A percentile compares a stretch with the other conserved stretches of the same genome.
Evolutionary conservation across 345 rosid genomes (phyloP).

Genomic region (Populus deltoides): DNA sequence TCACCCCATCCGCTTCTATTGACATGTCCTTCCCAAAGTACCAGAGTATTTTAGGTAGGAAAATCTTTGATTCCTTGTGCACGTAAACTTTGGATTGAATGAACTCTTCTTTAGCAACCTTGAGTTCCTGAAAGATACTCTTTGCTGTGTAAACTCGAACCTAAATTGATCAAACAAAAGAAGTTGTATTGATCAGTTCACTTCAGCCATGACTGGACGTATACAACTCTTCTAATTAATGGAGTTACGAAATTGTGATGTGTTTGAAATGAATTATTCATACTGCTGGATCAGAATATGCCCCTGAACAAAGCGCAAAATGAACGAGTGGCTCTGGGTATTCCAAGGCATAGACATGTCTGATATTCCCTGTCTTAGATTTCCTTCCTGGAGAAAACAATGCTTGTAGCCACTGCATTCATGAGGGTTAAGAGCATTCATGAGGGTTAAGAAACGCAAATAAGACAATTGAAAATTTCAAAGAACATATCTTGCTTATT

Average conservation of each 20-base stretch:
- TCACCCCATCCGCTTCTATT: slow-evolving; percentile 37
- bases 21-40: slow-evolving; percentile 72
- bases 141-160: slow-evolving; percentile 64
- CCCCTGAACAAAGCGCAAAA: slow-evolving; percentile 74
- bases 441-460: background rate
- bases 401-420: slow-evolving; percentile 70
- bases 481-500: background rate
- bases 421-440: slow-evolving; percentile 25
- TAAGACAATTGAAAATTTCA: background rate
- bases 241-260: background rate
- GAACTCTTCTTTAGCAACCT: slow-evolving; percentile 58
- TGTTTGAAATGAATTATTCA: background rate
- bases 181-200: background rate
- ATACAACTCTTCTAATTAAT: background rate
- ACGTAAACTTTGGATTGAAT: slow-evolving; percentile 51
- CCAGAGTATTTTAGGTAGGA: slow-evolving; percentile 57
- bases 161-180: slow-evolving; percentile 23
- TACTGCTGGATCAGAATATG: slow-evolving; percentile 75
- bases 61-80: slow-evolving; percentile 61
- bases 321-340: slow-evolving; percentile 82
- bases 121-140: slow-evolving; percentile 59
- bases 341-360: slow-evolving; percentile 69
- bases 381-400: slow-evolving; percentile 78
- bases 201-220: background rate
- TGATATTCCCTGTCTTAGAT: slow-evolving; percentile 40